Base-by-base conservation (phyloP, 1,139 yeast genomes). In the Lodderomyces pseudojiufengensis region DNA sequence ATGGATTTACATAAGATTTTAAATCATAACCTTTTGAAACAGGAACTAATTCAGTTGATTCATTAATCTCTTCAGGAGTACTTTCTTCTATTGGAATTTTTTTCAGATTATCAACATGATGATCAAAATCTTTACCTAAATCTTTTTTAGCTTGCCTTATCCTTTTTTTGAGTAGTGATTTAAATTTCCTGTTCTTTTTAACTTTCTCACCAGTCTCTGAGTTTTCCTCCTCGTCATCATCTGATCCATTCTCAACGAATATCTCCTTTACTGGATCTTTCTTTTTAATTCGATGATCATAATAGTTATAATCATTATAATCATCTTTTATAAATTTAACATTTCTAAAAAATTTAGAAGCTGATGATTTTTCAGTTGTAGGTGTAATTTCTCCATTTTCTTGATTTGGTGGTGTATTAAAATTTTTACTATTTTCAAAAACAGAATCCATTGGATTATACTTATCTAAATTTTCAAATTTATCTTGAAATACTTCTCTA, bases 381-480 rank as follows among this genome's bases (percentile, higher is more conserved):
- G 55, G 52, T 2, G 56, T 53, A 24, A 51, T 58, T 27, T 63
- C 63, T 2, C 55, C 52, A 18, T 51, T 59, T 33, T 63, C 63
- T n/a, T n/a, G n/a, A n/a, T n/a, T n/a, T n/a, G n/a, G n/a, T n/a
- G n/a, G n/a, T n/a, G n/a, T n/a, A n/a, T n/a, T n/a, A n/a, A 56
- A 53, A 23, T 51, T 57, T 28, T 62, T 62, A 2, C 55, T 53
- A 18, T 51, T 59, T 32, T 63, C 63, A 46, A 70, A 70, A 5
- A 70, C 74, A 27, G 52, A 46, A 41, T 67, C 73, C 51, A 65
- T 65, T 4, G 75, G 75, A 40, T 65, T 67, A 39, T 63, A 63
- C 34, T 55, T 57, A 25, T 55, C 60, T 22, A 51, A 45, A 16
- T 47, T 50, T 29, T 64, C 68, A 7, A 59, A 58, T 12, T 51